These are phyloP conservation scores for Hymenoscyphus scutula DNA, from an alignment of 2,329 filamentous ascomycete species.

Conservation along the genomic window DNA sequence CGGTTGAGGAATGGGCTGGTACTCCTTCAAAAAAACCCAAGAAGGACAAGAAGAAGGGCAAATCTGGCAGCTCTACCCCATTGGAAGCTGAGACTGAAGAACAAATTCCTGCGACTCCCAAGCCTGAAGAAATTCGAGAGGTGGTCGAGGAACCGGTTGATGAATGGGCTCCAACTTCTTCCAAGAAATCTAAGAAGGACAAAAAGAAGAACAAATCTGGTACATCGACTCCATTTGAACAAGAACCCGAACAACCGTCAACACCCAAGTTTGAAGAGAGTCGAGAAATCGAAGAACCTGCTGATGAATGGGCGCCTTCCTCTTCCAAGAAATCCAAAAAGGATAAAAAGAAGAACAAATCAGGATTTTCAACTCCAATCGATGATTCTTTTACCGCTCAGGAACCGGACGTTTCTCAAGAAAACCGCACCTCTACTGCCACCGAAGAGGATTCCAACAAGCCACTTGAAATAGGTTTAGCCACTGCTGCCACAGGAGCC, in stretches of 20 bases:
- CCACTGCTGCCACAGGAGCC: neutral
- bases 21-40: slow-evolving; percentile 6
- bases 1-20: neutral
- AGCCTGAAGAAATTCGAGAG: neutral
- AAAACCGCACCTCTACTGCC: neutral
- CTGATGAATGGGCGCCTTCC: slow-evolving; percentile 17
- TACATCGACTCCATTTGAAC: slow-evolving; percentile 9
- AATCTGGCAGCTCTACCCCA: neutral
- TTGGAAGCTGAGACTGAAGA: neutral
- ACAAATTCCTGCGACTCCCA: neutral
- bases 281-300: slow-evolving; percentile 1
- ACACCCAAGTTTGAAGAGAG: neutral
- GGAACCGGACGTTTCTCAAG: neutral
- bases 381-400: neutral
- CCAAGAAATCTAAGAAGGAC: slow-evolving; percentile 14
- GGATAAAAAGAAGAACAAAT: slow-evolving; percentile 26
- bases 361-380: slow-evolving; percentile 15
- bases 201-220: slow-evolving; percentile 14
- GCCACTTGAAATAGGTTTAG: neutral
- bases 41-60: slow-evolving; percentile 9
- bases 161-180: slow-evolving; percentile 2
- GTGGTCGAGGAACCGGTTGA: neutral
- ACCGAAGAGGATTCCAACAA: neutral
- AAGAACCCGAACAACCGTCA: neutral
- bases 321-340: slow-evolving; percentile 22